phyloP scores from a whole-genome alignment of 1,284 basidiomycete species.

The Cutaneotrichosporon cutaneum region DNA sequence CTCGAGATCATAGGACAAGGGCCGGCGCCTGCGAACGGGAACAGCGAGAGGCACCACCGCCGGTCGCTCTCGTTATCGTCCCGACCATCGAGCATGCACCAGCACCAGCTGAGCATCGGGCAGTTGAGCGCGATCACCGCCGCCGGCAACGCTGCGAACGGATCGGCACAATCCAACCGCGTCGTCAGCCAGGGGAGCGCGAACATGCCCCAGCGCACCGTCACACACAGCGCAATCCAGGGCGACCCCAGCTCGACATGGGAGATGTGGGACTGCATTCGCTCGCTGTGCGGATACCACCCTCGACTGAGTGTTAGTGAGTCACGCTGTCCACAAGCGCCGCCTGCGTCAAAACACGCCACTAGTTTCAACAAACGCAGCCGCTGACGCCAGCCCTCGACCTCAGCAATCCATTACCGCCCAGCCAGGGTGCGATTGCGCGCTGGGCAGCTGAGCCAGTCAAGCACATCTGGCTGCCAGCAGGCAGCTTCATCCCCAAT shows the following conservation, averaged over 20 bases:
- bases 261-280: conserved; percentile 97
- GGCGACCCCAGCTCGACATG: conserved; percentile 78
- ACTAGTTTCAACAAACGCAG: background rate
- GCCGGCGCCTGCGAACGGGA: conserved; percentile 22
- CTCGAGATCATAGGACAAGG: conserved; percentile 43
- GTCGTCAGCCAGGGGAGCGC: conserved; percentile 8
- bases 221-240: conserved; percentile 32
- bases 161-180: conserved; percentile 8
- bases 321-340: conserved; percentile 33
- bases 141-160: background rate
- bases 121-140: conserved; percentile 14
- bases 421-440: conserved; percentile 65
- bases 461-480: conserved; percentile 80
- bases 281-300: conserved; percentile 83
- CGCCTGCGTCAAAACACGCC: background rate
- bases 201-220: conserved; percentile 17
- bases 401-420: conserved; percentile 79
- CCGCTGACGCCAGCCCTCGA: conserved; percentile 68
- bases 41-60: conserved; percentile 28
- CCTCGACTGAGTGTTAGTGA: conserved; percentile 75
- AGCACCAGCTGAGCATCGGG: conserved; percentile 36
- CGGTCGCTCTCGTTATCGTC: conserved; percentile 47
- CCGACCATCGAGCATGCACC: conserved; percentile 40
- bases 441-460: conserved; percentile 94
- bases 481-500: conserved; percentile 90